Percentiles rank a stretch among this genome's conserved stretches.
Evolutionary conservation across 768 basidiomycete species (phyloP).

Genomic region (Rhodotorula kratochvilovae): DNA sequence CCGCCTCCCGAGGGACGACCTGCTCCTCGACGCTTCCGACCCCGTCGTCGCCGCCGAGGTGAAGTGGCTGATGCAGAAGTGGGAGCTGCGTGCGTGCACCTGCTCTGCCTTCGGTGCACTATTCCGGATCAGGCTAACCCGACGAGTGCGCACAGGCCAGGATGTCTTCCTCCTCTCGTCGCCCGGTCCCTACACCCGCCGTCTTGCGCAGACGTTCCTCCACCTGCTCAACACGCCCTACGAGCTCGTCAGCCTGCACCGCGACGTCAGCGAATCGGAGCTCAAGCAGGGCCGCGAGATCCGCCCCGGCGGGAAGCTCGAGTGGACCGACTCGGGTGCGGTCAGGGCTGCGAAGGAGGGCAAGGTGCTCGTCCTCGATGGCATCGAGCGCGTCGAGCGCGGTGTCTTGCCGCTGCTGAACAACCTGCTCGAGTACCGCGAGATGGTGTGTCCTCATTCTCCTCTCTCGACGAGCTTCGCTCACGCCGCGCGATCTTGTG

Average conservation of each 20-base stretch:
- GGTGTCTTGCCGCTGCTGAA: slow-evolving; percentile 34
- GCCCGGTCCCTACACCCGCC: slow-evolving; percentile 20
- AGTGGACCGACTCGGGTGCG: slow-evolving; percentile 8
- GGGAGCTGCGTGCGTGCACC: slow-evolving; percentile 1
- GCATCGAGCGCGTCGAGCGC: slow-evolving; percentile 33
- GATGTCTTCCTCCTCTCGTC: slow-evolving; percentile 28
- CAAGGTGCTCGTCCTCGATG: slow-evolving; percentile 26
- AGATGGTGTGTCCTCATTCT: slow-evolving; percentile 9
- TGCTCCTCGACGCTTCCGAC: slow-evolving; percentile 1
- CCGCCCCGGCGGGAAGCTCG: slow-evolving; percentile 17
- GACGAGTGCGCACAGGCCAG: not conserved
- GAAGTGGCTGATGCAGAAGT: slow-evolving; percentile 25
- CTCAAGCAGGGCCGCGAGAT: slow-evolving; percentile 35
- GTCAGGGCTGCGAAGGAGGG: slow-evolving; percentile 31
- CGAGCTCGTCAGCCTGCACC: slow-evolving; percentile 31
- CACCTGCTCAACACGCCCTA: slow-evolving; percentile 22
- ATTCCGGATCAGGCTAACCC: not conserved
- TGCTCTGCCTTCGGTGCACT: not conserved
- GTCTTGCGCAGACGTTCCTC: slow-evolving; percentile 33
- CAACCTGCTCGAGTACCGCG: slow-evolving; percentile 36
- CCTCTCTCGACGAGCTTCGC: not conserved
- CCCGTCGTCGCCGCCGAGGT: not conserved
- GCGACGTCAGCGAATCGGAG: slow-evolving; percentile 29
- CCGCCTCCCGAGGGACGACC: slow-evolving; percentile 1
- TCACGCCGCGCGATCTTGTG: not conserved